phyloP scores from a whole-genome alignment of 441 rosid genomes.

The Omphalea diandra region DNA sequence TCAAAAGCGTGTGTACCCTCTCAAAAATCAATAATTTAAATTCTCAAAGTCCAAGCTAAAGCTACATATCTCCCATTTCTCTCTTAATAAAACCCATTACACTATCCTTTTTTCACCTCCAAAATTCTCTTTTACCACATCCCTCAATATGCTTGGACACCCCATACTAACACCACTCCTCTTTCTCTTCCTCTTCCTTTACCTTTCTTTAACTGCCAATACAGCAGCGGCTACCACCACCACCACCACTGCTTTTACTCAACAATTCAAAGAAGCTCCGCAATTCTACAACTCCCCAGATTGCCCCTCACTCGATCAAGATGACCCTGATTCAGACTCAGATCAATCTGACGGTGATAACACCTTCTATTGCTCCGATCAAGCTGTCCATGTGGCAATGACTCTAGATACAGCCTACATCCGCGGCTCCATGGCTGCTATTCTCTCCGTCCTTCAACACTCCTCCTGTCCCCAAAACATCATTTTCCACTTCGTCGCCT shows the following conservation, averaged over 20 bases:
- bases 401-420: slow-evolving; percentile 77
- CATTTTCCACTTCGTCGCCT: slow-evolving; percentile 79
- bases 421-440: slow-evolving; percentile 93
- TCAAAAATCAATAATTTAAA: not conserved
- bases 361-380: slow-evolving; percentile 44
- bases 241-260: slow-evolving; percentile 22
- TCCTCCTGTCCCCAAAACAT: slow-evolving; percentile 84
- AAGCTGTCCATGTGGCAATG: slow-evolving; percentile 85
- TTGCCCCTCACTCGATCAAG: slow-evolving; percentile 41
- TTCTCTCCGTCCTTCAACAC: slow-evolving; percentile 87
- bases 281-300: slow-evolving; percentile 80
- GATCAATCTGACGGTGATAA: slow-evolving; percentile 13
- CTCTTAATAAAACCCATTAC: not conserved
- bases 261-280: slow-evolving; percentile 83
- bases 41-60: slow-evolving; percentile 15
- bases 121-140: not conserved
- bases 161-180: not conserved
- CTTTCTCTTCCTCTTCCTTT: slow-evolving; percentile 8
- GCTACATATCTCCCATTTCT: slow-evolving; percentile 16
- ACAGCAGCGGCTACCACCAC: slow-evolving; percentile 23
- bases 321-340: slow-evolving; percentile 22
- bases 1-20: slow-evolving; percentile 14
- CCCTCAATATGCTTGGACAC: slow-evolving; percentile 8
- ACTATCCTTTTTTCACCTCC: slow-evolving; percentile 11
- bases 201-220: slow-evolving; percentile 16